phyloP scores from a whole-genome alignment of 352 stramenopile species.

The Aphanomyces invadans region DNA sequence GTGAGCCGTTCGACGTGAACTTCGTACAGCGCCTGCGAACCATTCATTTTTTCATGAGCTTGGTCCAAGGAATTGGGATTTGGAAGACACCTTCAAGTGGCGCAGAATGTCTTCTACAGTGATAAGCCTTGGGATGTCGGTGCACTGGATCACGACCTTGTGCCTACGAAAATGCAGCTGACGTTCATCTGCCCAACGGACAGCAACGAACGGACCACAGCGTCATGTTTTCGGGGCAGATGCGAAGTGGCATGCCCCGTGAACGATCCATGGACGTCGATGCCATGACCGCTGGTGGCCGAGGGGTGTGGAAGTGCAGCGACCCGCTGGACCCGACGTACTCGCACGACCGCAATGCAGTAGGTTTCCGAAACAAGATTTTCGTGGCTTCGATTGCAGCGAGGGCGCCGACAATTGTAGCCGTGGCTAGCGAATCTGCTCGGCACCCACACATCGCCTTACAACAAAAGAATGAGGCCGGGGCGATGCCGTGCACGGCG shows the following conservation, averaged over 20 bases:
- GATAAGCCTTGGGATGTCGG: slow-evolving; percentile 27
- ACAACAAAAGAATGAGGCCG: slow-evolving; percentile 26
- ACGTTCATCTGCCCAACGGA: background rate
- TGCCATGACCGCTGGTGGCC: slow-evolving; percentile 16
- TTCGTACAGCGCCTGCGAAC: slow-evolving; percentile 9
- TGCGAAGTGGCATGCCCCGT: slow-evolving; percentile 28
- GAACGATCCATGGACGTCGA: slow-evolving; percentile 33
- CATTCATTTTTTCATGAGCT: background rate
- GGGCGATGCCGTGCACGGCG: background rate
- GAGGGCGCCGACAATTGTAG: slow-evolving; percentile 31
- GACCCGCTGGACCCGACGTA: background rate
- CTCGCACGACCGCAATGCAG: background rate
- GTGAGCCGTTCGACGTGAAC: slow-evolving; percentile 9
- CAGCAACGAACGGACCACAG: background rate
- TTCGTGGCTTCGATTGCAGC: slow-evolving; percentile 32
- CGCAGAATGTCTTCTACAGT: slow-evolving; percentile 26
- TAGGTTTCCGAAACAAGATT: slow-evolving; percentile 5
- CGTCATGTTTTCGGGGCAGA: slow-evolving; percentile 31
- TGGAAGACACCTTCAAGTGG: slow-evolving; percentile 39
- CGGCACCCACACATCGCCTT: slow-evolving; percentile 23
- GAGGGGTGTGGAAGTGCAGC: background rate
- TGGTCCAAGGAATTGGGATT: background rate
- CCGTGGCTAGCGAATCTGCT: slow-evolving; percentile 22
- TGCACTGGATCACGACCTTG: slow-evolving; percentile 30
- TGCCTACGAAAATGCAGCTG: slow-evolving; percentile 25